Evolutionary conservation across 306 rosid species (phyloP), one percentile per base, ranked within the genome.

Genomic region (Pyrus betulifolia): DNA sequence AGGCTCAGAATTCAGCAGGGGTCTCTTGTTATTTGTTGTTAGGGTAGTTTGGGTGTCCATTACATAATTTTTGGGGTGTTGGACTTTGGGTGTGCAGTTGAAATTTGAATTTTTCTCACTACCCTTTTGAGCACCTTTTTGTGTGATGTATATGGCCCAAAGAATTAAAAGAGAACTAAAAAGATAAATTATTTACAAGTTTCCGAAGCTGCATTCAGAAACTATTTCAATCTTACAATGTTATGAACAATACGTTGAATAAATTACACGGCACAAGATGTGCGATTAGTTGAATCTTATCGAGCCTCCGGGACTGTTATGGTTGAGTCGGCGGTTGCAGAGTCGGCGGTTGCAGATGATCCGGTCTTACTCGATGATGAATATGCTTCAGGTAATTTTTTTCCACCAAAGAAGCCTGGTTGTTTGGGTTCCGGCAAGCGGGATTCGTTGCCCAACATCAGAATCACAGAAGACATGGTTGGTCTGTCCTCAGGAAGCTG

Each of bases 401-500:
- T 81, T 44, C 82, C 86, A 3, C 76, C 67, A 62, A 78, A 57
- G 69, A 80, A 84, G 63, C 74, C 88, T 23, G 92, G 96, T 4
- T 78, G 74, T 80, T 71, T 78, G 1, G 91, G 93, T 23, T 84
- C 80, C 61, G 86, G 78, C 82, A 86, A 74, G 54, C 74, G 60
- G 54, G 44, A 67, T 11, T 81, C 82, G 67, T 85, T 84, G 11
- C 87, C 62, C 30, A 90, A 69, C 89, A 90, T 86, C 69, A 88
- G 74, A 76, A 85, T 71, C 51, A 88, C 88, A 23, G 74, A 68
- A 44, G 93, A 82, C 93, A 88, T 88, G 28, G 67, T 78, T 13
- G 96, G 96, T 59, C 95, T 76, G 69, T 88, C 90, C 54, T 84
- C 88, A 3, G 89, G 86, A 65, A 72, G 83, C 60, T 81, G 80